phyloP scores from a whole-genome alignment of 768 basidiomycete species.

The Boletus vermiculosoides region DNA sequence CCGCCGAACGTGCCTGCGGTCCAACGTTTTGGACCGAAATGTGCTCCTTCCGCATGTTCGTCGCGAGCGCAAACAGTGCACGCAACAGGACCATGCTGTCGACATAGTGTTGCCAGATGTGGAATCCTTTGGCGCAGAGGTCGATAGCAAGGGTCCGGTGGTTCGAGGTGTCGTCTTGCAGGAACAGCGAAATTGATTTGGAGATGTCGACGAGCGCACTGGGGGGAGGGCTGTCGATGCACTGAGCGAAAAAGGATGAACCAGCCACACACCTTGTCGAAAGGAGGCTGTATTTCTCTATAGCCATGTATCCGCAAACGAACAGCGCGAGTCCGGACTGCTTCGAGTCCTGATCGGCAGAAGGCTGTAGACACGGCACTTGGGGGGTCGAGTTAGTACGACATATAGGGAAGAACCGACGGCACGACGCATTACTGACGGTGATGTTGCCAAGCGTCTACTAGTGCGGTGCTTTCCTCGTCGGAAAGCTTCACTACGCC shows the following conservation, averaged over 20 bases:
- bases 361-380: constrained; percentile 66
- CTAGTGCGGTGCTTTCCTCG: constrained; percentile 54
- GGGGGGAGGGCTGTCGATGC: neutral
- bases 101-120: constrained; percentile 91
- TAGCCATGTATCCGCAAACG: constrained; percentile 79
- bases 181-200: constrained; percentile 73
- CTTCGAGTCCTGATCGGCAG: constrained; percentile 55
- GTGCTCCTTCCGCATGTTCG: constrained; percentile 65
- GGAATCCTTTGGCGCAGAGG: constrained; percentile 86
- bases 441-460: constrained; percentile 64
- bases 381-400: constrained; percentile 9
- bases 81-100: constrained; percentile 89
- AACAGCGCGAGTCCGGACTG: constrained; percentile 71
- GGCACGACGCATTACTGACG: constrained; percentile 39
- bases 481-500: constrained; percentile 66
- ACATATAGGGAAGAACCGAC: neutral
- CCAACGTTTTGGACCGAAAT: constrained; percentile 67
- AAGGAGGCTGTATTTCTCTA: constrained; percentile 75
- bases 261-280: constrained; percentile 55
- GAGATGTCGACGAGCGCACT: constrained; percentile 84
- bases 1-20: constrained; percentile 77
- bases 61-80: constrained; percentile 77
- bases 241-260: neutral
- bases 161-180: constrained; percentile 68
- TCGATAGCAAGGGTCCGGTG: constrained; percentile 81